phyloP scores from a whole-genome alignment of 2,329 filamentous ascomycete genomes.

The Neofusicoccum cordaticola region DNA sequence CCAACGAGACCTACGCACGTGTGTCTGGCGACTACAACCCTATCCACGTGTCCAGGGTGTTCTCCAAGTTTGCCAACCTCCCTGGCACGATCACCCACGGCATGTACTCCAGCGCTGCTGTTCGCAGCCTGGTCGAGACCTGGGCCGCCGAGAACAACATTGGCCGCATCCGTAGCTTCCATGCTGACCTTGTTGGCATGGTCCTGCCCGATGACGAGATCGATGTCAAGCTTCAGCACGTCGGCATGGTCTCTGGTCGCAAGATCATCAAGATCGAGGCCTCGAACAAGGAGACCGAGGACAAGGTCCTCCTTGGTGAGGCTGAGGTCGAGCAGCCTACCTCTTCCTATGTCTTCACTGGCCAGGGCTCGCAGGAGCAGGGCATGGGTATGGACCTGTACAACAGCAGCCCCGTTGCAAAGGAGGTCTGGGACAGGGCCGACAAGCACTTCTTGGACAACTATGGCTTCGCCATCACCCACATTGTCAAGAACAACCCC shows the following conservation, averaged over 20 bases:
- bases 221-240: conserved; percentile 90
- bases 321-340: conserved; percentile 97
- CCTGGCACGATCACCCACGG: conserved; percentile 97
- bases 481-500: conserved; percentile 99
- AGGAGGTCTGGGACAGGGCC: conserved; percentile 87
- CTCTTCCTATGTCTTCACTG: conserved; percentile 95
- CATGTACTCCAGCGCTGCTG: conserved; percentile 98
- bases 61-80: conserved; percentile 91
- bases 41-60: conserved; percentile 96
- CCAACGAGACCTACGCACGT: conserved; percentile 95
- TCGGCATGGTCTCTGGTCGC: conserved; percentile 95
- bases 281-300: conserved; percentile 90
- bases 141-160: conserved; percentile 99
- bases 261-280: conserved; percentile 99
- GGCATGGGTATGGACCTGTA: conserved; percentile 99
- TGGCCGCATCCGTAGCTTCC: conserved; percentile 94
- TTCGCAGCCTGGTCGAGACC: conserved; percentile 92
- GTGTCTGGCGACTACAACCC: conserved; percentile 99
- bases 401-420: conserved; percentile 85
- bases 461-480: conserved; percentile 93
- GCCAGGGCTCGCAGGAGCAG: conserved; percentile 97
- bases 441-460: conserved; percentile 99
- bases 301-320: conserved; percentile 92
- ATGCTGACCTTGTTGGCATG: conserved; percentile 96
- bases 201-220: conserved; percentile 95